Percentiles rank a stretch among this genome's conserved stretches.
These are phyloP conservation scores for Mucor irregularis DNA, from an alignment of 371 early-diverging fungal species.

Conservation along the genomic window DNA sequence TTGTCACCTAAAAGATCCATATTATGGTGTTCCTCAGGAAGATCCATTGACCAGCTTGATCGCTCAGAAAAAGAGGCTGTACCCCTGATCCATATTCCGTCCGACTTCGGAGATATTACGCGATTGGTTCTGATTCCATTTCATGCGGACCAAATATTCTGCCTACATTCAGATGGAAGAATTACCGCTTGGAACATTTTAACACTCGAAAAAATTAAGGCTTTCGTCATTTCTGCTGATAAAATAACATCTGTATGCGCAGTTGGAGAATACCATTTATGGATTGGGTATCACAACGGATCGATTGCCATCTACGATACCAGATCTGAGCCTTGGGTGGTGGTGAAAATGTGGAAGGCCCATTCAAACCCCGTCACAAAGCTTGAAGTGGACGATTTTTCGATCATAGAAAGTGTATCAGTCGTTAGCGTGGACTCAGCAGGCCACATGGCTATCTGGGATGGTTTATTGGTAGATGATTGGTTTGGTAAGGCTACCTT, in stretches of 20 bases:
- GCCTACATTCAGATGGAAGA: conserved; percentile 77
- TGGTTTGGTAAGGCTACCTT: conserved; percentile 66
- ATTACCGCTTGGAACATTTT: conserved; percentile 63
- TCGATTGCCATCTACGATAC: conserved; percentile 70
- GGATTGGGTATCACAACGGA: conserved; percentile 73
- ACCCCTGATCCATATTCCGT: conserved; percentile 21
- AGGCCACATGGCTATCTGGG: conserved; percentile 75
- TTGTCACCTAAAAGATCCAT: neutral
- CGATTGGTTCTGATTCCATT: conserved; percentile 45
- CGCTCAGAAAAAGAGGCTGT: neutral
- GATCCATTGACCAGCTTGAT: neutral
- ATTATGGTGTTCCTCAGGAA: neutral
- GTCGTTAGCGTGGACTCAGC: conserved; percentile 62
- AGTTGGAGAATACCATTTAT: conserved; percentile 57
- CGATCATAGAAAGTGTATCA: conserved; percentile 35
- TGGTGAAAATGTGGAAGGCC: conserved; percentile 68
- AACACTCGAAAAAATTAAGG: conserved; percentile 31
- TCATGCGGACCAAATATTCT: conserved; percentile 44
- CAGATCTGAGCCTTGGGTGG: conserved; percentile 38
- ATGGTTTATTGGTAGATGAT: conserved; percentile 68
- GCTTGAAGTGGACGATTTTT: conserved; percentile 49
- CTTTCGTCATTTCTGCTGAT: conserved; percentile 55
- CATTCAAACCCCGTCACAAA: conserved; percentile 49
- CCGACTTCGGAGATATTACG: conserved; percentile 52
- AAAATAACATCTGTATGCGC: conserved; percentile 55